These are phyloP conservation scores for Phytopythium litorale DNA, from an alignment of 352 stramenopile genomes.

Conservation along the genomic window DNA sequence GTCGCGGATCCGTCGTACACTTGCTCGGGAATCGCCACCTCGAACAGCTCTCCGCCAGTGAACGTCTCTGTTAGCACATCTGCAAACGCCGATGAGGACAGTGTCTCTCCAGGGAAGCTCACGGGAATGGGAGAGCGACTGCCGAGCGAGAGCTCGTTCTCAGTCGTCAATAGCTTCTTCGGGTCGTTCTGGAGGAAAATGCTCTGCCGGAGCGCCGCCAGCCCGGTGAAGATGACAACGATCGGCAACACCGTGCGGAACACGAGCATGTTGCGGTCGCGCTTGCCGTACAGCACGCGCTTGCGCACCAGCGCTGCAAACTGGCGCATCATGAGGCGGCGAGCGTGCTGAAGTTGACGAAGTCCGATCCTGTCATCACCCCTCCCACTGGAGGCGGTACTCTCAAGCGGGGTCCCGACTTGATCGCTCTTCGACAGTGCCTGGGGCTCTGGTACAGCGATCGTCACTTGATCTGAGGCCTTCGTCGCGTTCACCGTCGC, in stretches of 20 bases:
- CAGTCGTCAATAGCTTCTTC: constrained; percentile 29
- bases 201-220: constrained; percentile 56
- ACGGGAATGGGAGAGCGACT: constrained; percentile 40
- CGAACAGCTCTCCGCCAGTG: constrained; percentile 19
- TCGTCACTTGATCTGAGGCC: not conserved
- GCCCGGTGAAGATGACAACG: constrained; percentile 56
- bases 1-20: constrained; percentile 31
- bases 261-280: constrained; percentile 66
- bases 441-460: not conserved
- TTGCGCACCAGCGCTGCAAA: constrained; percentile 60
- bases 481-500: not conserved
- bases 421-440: not conserved
- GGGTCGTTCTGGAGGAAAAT: constrained; percentile 47
- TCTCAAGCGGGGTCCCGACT: not conserved
- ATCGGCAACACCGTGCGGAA: constrained; percentile 73
- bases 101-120: constrained; percentile 23
- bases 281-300: constrained; percentile 40
- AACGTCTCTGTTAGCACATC: constrained; percentile 22
- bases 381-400: not conserved
- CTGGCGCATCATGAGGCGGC: constrained; percentile 20
- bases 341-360: not conserved
- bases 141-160: constrained; percentile 27
- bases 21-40: constrained; percentile 23
- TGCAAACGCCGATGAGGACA: constrained; percentile 12
- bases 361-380: not conserved